Evolutionary conservation across 2,329 filamentous ascomycete species (phyloP).

Genomic region (Chaetomiaceae sp.): DNA sequence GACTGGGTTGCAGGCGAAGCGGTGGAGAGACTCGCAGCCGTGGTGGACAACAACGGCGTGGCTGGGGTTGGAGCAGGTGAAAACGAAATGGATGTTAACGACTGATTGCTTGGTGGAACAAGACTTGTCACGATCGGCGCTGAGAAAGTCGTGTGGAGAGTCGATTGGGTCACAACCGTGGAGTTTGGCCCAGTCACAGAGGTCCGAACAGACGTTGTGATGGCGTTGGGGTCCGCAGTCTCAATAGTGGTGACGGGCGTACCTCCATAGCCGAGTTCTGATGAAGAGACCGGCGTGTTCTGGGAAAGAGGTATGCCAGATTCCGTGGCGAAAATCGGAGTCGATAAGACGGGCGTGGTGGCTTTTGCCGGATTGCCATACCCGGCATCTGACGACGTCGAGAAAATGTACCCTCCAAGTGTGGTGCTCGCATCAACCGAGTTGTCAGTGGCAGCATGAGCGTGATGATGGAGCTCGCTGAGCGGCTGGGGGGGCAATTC

Average conservation of each 20-base stretch:
- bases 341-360: background rate
- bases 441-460: background rate
- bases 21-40: background rate
- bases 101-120: background rate
- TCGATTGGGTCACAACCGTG: background rate
- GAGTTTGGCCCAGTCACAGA: background rate
- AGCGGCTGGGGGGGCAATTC: constrained; percentile 12
- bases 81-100: background rate
- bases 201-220: background rate
- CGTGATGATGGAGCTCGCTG: constrained; percentile 15
- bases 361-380: constrained; percentile 8
- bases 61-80: background rate
- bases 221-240: background rate
- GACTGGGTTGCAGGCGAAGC: background rate
- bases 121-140: background rate
- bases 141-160: background rate
- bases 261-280: background rate
- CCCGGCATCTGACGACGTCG: background rate
- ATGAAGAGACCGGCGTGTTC: background rate
- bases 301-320: constrained; percentile 3
- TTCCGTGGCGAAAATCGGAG: background rate
- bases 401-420: constrained; percentile 15
- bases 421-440: background rate
- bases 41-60: background rate
- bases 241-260: background rate